phyloP scores from a whole-genome alignment of 2,329 filamentous ascomycete species.

The Malbranchea zuffiana region DNA sequence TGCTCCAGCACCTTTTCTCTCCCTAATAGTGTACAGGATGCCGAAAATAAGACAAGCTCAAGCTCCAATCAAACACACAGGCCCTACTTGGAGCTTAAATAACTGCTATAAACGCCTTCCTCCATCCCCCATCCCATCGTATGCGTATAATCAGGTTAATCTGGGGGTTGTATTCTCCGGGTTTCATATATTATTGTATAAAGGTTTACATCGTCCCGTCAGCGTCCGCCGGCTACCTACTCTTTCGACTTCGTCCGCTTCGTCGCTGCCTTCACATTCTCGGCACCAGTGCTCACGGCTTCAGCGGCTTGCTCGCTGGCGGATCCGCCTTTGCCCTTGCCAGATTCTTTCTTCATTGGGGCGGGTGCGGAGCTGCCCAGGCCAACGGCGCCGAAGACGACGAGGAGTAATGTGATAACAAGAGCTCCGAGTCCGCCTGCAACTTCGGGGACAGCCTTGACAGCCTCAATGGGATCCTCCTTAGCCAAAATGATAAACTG shows the following conservation, averaged over 20 bases:
- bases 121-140: too few relatives aligned
- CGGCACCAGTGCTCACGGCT: conserved; percentile 49
- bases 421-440: conserved; percentile 67
- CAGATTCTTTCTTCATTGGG: conserved; percentile 60
- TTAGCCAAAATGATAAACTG: conserved; percentile 79
- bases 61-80: too few relatives aligned
- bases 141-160: too few relatives aligned
- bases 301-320: conserved; percentile 56
- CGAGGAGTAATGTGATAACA: conserved; percentile 56
- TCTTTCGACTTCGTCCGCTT: conserved; percentile 44
- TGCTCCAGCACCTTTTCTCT: too few relatives aligned
- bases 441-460: conserved; percentile 85
- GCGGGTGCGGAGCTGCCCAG: conserved; percentile 52
- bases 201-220: too few relatives aligned
- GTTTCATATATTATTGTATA: too few relatives aligned
- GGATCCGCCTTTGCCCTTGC: conserved; percentile 58
- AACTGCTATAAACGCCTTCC: too few relatives aligned
- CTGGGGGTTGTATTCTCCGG: too few relatives aligned
- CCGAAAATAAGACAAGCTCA: too few relatives aligned
- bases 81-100: too few relatives aligned
- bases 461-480: conserved; percentile 69
- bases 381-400: conserved; percentile 58
- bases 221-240: neutral
- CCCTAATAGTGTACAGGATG: too few relatives aligned
- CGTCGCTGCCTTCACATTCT: conserved; percentile 62